phyloP scores from a whole-genome alignment of 106 monocot species.

The Allium cepa region DNA sequence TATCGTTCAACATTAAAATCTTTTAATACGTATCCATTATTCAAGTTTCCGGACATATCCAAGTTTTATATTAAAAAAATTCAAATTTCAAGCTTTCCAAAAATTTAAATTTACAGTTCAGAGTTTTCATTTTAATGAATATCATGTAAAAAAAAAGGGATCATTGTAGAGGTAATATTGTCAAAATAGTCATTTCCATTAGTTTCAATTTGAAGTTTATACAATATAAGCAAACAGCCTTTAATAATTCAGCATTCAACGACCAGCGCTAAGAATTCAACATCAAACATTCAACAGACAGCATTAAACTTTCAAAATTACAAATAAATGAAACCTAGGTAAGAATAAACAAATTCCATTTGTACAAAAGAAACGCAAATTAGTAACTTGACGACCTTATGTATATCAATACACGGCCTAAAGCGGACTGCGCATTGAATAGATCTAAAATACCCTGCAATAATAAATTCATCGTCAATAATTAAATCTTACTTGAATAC shows the following conservation, averaged over 20 bases:
- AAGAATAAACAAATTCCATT: neutral
- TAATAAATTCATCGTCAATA: neutral
- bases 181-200: too few species aligned
- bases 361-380: neutral
- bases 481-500: too few species aligned
- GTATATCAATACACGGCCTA: conserved; percentile 47
- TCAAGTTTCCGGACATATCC: too few species aligned
- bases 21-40: too few species aligned
- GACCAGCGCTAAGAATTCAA: neutral
- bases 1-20: too few species aligned
- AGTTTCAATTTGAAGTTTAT: neutral
- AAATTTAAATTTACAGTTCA: too few species aligned
- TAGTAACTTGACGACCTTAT: conserved; percentile 22
- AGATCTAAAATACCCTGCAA: conserved; percentile 1
- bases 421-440: conserved; percentile 32
- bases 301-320: neutral
- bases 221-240: neutral
- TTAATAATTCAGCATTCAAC: neutral
- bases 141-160: too few species aligned
- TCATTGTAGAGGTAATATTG: neutral
- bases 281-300: neutral
- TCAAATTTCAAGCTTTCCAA: too few species aligned
- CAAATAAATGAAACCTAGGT: neutral
- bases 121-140: too few species aligned
- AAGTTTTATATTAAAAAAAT: too few species aligned